A percentile compares a stretch with the other conserved stretches of the same genome.
These are phyloP conservation scores for Termitomyces sp. DNA, from an alignment of 768 basidiomycete genomes.

Conservation along the genomic window DNA sequence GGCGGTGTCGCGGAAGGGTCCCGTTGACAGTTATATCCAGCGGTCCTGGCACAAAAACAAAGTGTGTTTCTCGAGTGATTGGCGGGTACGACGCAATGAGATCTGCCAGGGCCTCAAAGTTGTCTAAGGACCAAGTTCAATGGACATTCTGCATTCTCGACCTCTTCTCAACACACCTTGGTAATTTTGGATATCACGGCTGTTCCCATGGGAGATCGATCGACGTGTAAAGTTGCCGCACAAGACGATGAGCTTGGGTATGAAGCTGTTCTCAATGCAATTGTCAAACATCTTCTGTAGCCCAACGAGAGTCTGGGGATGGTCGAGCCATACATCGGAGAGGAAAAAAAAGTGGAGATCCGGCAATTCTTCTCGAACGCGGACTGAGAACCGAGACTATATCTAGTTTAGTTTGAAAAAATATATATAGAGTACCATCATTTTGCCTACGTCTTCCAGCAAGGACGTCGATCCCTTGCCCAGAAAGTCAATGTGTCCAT, in stretches of 20 bases:
- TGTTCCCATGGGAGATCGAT: slow-evolving; percentile 74
- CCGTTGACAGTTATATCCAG: slow-evolving; percentile 81
- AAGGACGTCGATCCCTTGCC: slow-evolving; percentile 91
- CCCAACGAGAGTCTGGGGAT: slow-evolving; percentile 73
- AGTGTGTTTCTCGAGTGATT: slow-evolving; percentile 76
- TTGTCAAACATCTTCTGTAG: slow-evolving; percentile 85
- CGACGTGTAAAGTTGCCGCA: slow-evolving; percentile 94
- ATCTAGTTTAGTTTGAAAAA: slow-evolving; percentile 2
- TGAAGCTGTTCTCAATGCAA: slow-evolving; percentile 79
- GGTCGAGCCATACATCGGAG: slow-evolving; percentile 95
- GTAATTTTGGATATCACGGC: slow-evolving; percentile 74
- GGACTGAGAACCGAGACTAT: slow-evolving; percentile 56
- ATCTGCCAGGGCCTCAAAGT: slow-evolving; percentile 82
- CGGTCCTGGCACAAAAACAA: slow-evolving; percentile 93
- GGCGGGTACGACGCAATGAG: slow-evolving; percentile 76
- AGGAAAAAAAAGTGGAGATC: slow-evolving; percentile 88
- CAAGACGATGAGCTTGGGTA: slow-evolving; percentile 84
- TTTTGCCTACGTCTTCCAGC: slow-evolving; percentile 73
- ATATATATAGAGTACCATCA: neutral
- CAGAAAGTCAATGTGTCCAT: slow-evolving; percentile 94
- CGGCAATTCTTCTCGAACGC: slow-evolving; percentile 61
- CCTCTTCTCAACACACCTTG: slow-evolving; percentile 49
- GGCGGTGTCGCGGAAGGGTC: slow-evolving; percentile 72
- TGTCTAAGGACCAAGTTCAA: slow-evolving; percentile 42
- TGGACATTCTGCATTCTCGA: neutral